These are phyloP conservation scores for Hyparrhenia diplandra DNA, from an alignment of 176 grass and related monocot species.

Conservation along the genomic window DNA sequence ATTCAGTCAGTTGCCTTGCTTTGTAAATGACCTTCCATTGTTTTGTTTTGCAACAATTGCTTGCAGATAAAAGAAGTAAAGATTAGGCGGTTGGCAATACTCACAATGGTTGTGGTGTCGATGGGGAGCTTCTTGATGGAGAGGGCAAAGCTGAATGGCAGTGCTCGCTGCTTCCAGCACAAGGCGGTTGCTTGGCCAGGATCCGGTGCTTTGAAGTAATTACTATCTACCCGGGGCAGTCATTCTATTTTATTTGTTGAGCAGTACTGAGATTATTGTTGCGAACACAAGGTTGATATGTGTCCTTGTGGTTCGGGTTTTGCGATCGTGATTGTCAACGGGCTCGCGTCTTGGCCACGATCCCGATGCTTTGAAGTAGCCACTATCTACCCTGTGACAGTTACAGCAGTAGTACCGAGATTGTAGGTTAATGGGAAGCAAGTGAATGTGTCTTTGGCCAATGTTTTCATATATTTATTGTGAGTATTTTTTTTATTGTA, in stretches of 20 bases:
- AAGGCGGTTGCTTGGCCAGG: constrained; percentile 64
- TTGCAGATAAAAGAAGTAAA: constrained; percentile 83
- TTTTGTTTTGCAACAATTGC: constrained; percentile 4
- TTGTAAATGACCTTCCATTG: background rate
- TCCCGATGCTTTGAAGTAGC: constrained; percentile 16
- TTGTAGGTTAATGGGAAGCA: background rate
- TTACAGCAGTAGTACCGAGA: background rate
- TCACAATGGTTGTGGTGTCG: constrained; percentile 69
- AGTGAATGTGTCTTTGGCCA: background rate
- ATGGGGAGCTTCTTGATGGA: constrained; percentile 67
- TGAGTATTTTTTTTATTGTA: background rate
- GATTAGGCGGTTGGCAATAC: constrained; percentile 55
- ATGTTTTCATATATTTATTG: background rate
- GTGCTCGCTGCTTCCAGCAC: constrained; percentile 66
- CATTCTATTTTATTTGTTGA: too few relatives aligned
- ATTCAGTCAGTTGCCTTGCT: too few relatives aligned
- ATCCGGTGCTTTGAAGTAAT: too few relatives aligned
- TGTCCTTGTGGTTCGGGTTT: too few relatives aligned
- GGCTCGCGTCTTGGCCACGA: too few relatives aligned
- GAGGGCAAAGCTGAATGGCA: constrained; percentile 50
- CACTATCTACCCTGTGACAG: background rate
- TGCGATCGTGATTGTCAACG: too few relatives aligned
- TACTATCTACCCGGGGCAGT: too few relatives aligned
- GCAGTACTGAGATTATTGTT: too few relatives aligned
- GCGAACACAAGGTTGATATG: too few relatives aligned